phyloP scores from a whole-genome alignment of 106 monocot genomes.

The Cymbidium sinense region DNA sequence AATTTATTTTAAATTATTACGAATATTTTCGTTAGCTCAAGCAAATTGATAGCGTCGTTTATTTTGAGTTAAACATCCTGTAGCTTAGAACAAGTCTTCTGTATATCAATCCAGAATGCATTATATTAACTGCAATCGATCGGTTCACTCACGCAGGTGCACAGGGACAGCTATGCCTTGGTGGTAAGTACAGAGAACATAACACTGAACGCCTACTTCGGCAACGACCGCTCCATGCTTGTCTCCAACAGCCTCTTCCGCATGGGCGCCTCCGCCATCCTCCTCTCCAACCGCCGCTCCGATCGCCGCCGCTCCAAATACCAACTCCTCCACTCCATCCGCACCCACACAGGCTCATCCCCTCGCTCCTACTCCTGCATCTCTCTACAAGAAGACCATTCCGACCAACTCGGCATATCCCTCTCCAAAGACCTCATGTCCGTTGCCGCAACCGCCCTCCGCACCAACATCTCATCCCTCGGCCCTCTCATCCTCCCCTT shows the following conservation, averaged over 20 bases:
- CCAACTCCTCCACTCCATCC: constrained; percentile 5
- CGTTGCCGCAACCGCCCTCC: constrained; percentile 10
- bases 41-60: no score
- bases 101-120: no score
- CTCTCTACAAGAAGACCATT: constrained; percentile 5
- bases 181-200: constrained; percentile 17
- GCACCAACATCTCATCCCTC: constrained; percentile 6
- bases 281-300: constrained; percentile 12
- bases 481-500: constrained; percentile 14
- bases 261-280: constrained; percentile 14
- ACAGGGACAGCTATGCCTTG: constrained; percentile 7
- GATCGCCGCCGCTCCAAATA: constrained; percentile 14
- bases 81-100: no score
- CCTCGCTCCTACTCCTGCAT: constrained; percentile 10
- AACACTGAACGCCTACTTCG: constrained; percentile 13
- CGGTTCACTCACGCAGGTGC: neutral
- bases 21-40: no score
- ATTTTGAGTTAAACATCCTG: no score
- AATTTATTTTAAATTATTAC: no score
- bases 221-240: constrained; percentile 16
- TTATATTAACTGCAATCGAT: no score
- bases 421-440: constrained; percentile 14
- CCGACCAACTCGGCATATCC: neutral
- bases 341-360: constrained; percentile 12
- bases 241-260: constrained; percentile 19